Conservation (phyloP, 2,329 filamentous ascomycete species). For the Fusarium xyrophilum region DNA sequence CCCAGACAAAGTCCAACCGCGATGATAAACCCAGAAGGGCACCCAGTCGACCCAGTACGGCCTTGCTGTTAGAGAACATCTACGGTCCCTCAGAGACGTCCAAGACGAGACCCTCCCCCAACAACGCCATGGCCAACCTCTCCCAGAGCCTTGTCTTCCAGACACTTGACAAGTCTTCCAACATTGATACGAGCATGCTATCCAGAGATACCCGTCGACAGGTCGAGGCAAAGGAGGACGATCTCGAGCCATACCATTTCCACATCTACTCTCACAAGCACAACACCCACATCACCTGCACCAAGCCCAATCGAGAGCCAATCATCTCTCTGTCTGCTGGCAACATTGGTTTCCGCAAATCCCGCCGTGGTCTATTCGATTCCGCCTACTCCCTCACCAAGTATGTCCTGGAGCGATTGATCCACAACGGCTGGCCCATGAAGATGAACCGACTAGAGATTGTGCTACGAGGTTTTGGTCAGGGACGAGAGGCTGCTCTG, state of each 20-base stretch:
- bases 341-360: conserved; percentile 90
- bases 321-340: conserved; percentile 83
- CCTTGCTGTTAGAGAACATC: conserved; percentile 46
- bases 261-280: conserved; percentile 89
- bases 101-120: conserved; percentile 24
- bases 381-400: conserved; percentile 88
- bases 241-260: conserved; percentile 76
- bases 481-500: conserved; percentile 84
- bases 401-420: conserved; percentile 82
- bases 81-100: conserved; percentile 41
- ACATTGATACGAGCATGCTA: conserved; percentile 46
- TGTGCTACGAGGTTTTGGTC: conserved; percentile 82
- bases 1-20: conserved; percentile 47
- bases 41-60: conserved; percentile 39
- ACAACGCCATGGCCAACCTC: conserved; percentile 46
- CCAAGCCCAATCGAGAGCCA: conserved; percentile 78
- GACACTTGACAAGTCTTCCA: conserved; percentile 45
- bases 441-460: conserved; percentile 82
- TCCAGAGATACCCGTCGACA: conserved; percentile 32
- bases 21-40: conserved; percentile 39
- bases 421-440: conserved; percentile 78
- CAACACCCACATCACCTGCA: conserved; percentile 93
- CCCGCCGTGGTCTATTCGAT: conserved; percentile 82
- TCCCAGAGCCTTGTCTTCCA: conserved; percentile 52
- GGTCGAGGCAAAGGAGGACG: conserved; percentile 45